Conservation (phyloP, 257 asterid species). For the Solanum infundibuliforme region DNA sequence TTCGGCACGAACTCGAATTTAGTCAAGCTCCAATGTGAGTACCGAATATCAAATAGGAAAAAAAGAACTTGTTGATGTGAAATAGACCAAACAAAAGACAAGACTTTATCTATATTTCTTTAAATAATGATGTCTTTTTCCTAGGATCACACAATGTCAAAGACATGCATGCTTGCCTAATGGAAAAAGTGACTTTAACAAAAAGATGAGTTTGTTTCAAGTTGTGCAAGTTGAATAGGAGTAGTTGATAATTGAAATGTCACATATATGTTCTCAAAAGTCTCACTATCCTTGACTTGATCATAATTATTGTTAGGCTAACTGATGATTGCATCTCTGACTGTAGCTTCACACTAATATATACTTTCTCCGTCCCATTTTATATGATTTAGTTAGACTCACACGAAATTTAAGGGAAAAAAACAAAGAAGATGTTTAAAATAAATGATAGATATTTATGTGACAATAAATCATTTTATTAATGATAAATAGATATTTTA, state of each 20-base stretch:
- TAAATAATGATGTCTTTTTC: background rate
- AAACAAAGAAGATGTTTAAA: too few relatives aligned
- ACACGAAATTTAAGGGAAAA: too few relatives aligned
- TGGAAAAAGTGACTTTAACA: background rate
- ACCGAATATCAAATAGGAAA: too few relatives aligned
- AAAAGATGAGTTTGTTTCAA: background rate
- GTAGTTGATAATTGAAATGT: background rate
- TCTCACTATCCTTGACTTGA: background rate
- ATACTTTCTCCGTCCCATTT: too few relatives aligned
- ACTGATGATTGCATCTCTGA: background rate
- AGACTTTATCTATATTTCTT: background rate
- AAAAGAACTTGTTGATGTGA: background rate
- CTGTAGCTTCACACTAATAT: background rate
- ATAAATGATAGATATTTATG: too few relatives aligned
- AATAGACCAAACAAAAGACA: background rate
- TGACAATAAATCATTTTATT: too few relatives aligned
- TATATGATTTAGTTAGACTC: too few relatives aligned
- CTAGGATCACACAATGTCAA: background rate
- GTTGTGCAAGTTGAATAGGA: background rate
- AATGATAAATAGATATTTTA: too few relatives aligned
- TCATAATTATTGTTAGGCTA: background rate
- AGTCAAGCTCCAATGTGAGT: fast-evolving
- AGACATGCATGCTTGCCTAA: background rate
- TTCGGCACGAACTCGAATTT: too few relatives aligned
- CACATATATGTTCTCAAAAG: background rate